A percentile compares a stretch with the other conserved stretches of the same genome.
Conservation (phyloP, 140 eudicot species). For the Stevia rebaudiana region DNA sequence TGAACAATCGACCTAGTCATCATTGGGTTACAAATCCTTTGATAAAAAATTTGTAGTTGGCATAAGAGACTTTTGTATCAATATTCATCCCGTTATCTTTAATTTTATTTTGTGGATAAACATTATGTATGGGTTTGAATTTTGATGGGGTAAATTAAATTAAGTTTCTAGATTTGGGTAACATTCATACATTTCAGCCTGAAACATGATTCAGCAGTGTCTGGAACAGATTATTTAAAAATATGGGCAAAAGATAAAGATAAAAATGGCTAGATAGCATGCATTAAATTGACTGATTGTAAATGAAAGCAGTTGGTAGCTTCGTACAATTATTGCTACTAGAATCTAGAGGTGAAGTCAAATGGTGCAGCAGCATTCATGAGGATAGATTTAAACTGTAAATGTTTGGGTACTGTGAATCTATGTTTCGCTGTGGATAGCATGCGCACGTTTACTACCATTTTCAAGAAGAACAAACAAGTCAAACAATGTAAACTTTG, state of each 20-base stretch:
- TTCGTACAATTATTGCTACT: background rate
- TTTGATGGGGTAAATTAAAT: background rate
- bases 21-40: too few relatives aligned
- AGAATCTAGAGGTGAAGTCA: slow-evolving; percentile 20
- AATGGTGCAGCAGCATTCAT: slow-evolving; percentile 16
- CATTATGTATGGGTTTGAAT: background rate
- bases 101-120: background rate
- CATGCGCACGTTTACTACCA: background rate
- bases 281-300: slow-evolving; percentile 17
- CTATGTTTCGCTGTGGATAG: too few relatives aligned
- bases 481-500: too few relatives aligned
- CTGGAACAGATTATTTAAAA: background rate
- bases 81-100: background rate
- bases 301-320: slow-evolving; percentile 27
- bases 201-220: background rate
- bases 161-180: background rate
- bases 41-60: background rate
- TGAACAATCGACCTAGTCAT: too few relatives aligned
- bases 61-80: background rate
- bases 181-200: background rate
- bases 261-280: slow-evolving; percentile 5
- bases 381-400: background rate
- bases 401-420: slow-evolving; percentile 22
- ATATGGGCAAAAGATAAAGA: slow-evolving; percentile 14
- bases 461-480: too few relatives aligned